These are phyloP conservation scores for Chlorella variabilis DNA, from an alignment of 163 green algal species.

Conservation along the genomic window DNA sequence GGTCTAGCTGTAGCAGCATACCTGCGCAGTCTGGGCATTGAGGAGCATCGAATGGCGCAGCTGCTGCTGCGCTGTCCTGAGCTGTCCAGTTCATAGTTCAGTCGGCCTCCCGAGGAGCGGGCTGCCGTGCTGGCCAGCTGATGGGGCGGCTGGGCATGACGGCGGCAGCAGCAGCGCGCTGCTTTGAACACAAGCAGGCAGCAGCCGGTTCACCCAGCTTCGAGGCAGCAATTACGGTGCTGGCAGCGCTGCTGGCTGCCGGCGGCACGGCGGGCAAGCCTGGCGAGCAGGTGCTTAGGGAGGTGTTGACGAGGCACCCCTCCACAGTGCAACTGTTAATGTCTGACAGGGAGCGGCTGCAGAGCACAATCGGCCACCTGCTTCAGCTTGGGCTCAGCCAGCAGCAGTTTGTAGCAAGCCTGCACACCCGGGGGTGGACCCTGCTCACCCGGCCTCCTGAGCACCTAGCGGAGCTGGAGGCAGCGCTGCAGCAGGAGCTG, in stretches of 20 bases:
- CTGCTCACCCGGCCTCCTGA: neutral
- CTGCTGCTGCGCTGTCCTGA: neutral
- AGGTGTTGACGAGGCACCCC: neutral
- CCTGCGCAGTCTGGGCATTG: neutral
- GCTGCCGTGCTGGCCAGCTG: slow-evolving; percentile 1
- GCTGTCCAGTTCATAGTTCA: no score
- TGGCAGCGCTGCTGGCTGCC: slow-evolving; percentile 9
- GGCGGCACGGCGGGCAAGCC: neutral
- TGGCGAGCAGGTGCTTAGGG: slow-evolving; percentile 5
- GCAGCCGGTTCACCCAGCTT: neutral
- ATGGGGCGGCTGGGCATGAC: slow-evolving; percentile 2
- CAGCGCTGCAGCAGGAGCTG: slow-evolving; percentile 12
- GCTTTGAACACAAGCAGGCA: slow-evolving; percentile 1
- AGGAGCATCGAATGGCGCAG: neutral
- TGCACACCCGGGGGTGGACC: neutral
- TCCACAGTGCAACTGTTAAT: neutral
- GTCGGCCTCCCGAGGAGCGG: neutral
- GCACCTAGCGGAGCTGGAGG: neutral
- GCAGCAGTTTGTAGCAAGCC: neutral
- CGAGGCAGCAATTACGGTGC: slow-evolving; percentile 1
- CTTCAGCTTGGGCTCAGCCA: neutral
- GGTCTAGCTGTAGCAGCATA: neutral
- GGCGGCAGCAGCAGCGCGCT: neutral
- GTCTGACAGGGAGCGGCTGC: neutral
- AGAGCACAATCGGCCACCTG: neutral